Evolutionary conservation across 352 stramenopile genomes (phyloP).

Genomic region (Thalassiosira exigua): DNA sequence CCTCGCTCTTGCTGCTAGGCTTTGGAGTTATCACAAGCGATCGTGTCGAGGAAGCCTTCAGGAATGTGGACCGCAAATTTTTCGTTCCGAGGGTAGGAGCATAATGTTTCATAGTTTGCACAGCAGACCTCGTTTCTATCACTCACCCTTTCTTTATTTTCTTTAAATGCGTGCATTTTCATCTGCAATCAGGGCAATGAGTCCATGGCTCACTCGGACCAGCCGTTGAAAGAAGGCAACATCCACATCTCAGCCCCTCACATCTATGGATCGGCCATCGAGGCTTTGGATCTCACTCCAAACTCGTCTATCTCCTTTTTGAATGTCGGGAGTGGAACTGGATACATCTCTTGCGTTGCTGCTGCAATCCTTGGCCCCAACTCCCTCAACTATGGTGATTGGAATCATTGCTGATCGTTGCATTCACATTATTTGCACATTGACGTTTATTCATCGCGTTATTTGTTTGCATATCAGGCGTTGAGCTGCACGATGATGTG

Average conservation of each 20-base stretch:
- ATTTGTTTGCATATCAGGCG: conserved; percentile 42
- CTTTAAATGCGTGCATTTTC: too few relatives aligned
- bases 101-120: not conserved
- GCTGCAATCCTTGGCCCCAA: conserved; percentile 75
- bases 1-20: conserved; percentile 47
- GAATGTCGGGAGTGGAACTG: conserved; percentile 82
- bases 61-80: conserved; percentile 76
- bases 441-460: conserved; percentile 6
- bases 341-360: conserved; percentile 82
- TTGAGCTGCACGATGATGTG: conserved; percentile 76
- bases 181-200: conserved; percentile 58
- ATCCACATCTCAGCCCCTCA: conserved; percentile 84
- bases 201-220: conserved; percentile 69
- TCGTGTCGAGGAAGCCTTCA: conserved; percentile 73
- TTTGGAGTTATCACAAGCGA: conserved; percentile 77
- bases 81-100: conserved; percentile 80
- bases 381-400: conserved; percentile 64
- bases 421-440: not conserved
- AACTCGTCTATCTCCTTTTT: conserved; percentile 73
- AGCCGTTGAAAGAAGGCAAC: conserved; percentile 77
- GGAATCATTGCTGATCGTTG: not conserved
- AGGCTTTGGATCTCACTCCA: conserved; percentile 75
- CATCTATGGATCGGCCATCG: conserved; percentile 82
- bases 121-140: conserved; percentile 7
- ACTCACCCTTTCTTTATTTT: not conserved